Base-by-base conservation (phyloP, 345 rosid genomes). In the Orychophragmus violaceus region DNA sequence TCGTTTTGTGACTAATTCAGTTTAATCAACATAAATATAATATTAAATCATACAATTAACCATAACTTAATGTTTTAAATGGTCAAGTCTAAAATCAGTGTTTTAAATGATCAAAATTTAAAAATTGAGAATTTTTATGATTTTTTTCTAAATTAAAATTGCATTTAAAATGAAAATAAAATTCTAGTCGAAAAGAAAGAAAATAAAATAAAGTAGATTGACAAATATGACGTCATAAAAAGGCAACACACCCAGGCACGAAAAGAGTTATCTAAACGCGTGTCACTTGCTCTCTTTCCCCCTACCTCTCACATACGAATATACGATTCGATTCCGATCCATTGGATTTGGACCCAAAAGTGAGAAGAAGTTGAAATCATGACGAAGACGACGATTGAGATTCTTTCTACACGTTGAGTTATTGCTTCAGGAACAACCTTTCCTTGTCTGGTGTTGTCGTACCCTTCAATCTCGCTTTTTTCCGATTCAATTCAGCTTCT, bases 241-340 rank as follows among this genome's bases (percentile, higher is more conserved):
- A 17, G 51, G 58, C 58, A 4, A 60, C 66, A 61, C 41, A 61
- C 27, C 16, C 11, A 62, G 12, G 19, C 3, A 41, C 0, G 8
- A 6, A 24, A 8, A 27, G 46, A 42, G 56, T 46, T 63, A 71
- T 71, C 76, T 71, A 6, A 46, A 71, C 64, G 32, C 64, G 76
- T 71, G 75, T 71, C 69, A 62, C 56, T 52, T 29, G 9, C 45
- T 55, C 64, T 48, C 51, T n/a, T 13, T 52, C 8, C 14, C 25
- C 0, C 32, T 5, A n/a, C 30, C 28, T 5, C 16, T 10, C 69
- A 22, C 60, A 51, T 24, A 41, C 45, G 74, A 62, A 70, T 51
- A 60, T 41, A 32, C 54, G 19, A 62, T 46, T 51, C 17, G 25
- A n/a, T 58, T 70, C 25, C 46, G 37, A 49, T 18, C 8, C 24